These are phyloP conservation scores for Dryas integrifolia DNA, from an alignment of 331 rosid genomes.

Conservation along the genomic window DNA sequence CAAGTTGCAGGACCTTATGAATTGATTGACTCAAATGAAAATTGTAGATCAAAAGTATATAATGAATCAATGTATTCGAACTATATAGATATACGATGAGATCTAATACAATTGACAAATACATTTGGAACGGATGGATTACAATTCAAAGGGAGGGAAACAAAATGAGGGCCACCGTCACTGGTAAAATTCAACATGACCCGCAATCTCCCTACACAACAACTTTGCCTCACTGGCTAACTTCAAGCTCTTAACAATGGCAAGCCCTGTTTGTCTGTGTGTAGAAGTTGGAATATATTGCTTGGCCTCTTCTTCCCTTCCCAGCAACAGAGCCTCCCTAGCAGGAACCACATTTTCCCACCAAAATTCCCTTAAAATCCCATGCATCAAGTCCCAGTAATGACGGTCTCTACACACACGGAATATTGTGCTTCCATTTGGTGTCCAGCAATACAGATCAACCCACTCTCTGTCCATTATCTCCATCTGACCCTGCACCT, in stretches of 20 bases:
- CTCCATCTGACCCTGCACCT: slow-evolving; percentile 94
- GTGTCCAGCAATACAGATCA: slow-evolving; percentile 90
- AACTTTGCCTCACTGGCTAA: slow-evolving; percentile 72
- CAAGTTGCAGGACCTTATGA: background rate
- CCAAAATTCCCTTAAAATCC: slow-evolving; percentile 75
- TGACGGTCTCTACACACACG: slow-evolving; percentile 59
- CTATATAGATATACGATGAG: background rate
- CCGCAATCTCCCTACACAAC: slow-evolving; percentile 74
- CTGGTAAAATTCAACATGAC: slow-evolving; percentile 66
- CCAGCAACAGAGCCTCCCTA: slow-evolving; percentile 59
- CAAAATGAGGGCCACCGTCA: slow-evolving; percentile 28
- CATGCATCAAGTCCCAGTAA: slow-evolving; percentile 75
- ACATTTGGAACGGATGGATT: slow-evolving; percentile 10
- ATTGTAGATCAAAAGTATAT: background rate
- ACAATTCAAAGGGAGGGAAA: slow-evolving; percentile 1
- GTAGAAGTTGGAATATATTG: slow-evolving; percentile 61
- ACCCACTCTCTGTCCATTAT: slow-evolving; percentile 86
- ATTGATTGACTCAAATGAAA: background rate
- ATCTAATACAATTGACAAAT: background rate
- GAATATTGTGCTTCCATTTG: slow-evolving; percentile 85
- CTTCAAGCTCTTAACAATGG: slow-evolving; percentile 63
- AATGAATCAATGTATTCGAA: background rate
- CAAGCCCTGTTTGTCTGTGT: slow-evolving; percentile 73
- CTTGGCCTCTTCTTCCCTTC: slow-evolving; percentile 53
- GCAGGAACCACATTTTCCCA: slow-evolving; percentile 92